Conservation (phyloP, 768 basidiomycete species). For the Xerocomellus amylosporus region DNA sequence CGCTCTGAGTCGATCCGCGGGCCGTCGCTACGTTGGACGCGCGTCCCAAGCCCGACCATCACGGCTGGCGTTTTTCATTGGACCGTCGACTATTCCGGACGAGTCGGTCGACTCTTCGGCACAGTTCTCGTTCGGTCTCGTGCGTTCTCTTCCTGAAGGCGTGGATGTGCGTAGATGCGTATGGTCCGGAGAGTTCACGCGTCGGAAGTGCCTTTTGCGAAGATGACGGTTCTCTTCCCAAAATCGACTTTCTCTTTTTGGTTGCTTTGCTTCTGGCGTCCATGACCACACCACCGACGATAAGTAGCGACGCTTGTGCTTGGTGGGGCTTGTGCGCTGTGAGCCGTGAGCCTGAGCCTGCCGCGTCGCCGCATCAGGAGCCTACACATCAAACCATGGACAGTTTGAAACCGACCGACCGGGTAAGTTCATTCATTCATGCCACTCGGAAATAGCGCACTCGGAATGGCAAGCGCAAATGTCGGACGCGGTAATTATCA, state of each 20-base stretch:
- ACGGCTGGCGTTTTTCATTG: background rate
- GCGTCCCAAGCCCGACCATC: background rate
- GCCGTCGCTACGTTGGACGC: background rate
- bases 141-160: background rate
- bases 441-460: background rate
- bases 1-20: background rate
- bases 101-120: no score
- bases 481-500: conserved; percentile 8
- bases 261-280: background rate
- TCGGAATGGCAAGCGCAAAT: background rate
- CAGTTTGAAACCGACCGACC: background rate
- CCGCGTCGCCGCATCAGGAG: background rate
- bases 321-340: conserved; percentile 2
- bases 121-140: no score
- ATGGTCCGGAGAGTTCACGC: background rate
- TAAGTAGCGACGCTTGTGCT: background rate
- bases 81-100: background rate
- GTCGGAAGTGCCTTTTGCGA: background rate
- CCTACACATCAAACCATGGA: background rate
- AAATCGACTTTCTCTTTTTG: background rate
- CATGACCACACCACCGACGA: background rate
- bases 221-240: background rate
- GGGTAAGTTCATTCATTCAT: background rate
- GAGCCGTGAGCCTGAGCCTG: background rate
- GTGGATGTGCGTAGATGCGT: background rate